Conservation (phyloP, 2,329 filamentous ascomycete genomes). For the Pseudovirgaria hyperparasitica region DNA sequence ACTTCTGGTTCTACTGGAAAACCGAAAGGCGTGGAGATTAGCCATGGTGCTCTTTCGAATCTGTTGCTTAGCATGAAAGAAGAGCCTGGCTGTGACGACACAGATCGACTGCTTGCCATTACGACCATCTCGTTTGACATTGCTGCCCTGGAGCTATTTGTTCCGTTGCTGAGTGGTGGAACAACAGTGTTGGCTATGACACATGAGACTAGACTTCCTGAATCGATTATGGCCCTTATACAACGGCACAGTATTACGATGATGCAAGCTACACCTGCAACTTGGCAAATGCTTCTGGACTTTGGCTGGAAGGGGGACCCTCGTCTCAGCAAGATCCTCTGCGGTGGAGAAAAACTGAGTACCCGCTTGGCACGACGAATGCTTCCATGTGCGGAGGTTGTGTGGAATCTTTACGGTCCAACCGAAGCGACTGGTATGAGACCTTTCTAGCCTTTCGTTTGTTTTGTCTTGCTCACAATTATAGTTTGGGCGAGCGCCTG, state of each 20-base stretch:
- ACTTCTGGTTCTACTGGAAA: constrained; percentile 5
- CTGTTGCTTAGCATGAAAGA: no score
- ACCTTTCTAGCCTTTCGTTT: no score
- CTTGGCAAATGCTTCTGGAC: constrained; percentile 6
- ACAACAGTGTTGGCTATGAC: constrained; percentile 3
- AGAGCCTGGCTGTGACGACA: constrained; percentile 13
- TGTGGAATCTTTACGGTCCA: constrained; percentile 7
- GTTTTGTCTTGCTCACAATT: no score
- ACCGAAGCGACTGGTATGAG: constrained; percentile 6
- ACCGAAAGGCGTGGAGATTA: constrained; percentile 5
- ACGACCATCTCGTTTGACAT: constrained; percentile 20
- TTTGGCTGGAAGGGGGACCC: constrained; percentile 4
- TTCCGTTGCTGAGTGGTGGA: constrained; percentile 2
- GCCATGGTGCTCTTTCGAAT: no score
- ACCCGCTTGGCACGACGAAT: constrained; percentile 13
- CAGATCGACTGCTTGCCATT: constrained; percentile 15
- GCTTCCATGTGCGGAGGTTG: constrained; percentile 1
- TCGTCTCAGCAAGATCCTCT: constrained; percentile 10
- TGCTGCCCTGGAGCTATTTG: constrained; percentile 5
- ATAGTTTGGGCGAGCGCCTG: constrained; percentile 14
- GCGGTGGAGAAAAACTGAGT: constrained; percentile 15
- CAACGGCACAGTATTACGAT: constrained; percentile 5
- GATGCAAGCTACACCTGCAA: constrained; percentile 6
- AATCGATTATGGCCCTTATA: constrained; percentile 3
- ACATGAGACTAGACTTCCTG: constrained; percentile 2